These are phyloP conservation scores for Neurospora africana DNA, from an alignment of 495 filamentous ascomycete genomes.

Conservation along the genomic window DNA sequence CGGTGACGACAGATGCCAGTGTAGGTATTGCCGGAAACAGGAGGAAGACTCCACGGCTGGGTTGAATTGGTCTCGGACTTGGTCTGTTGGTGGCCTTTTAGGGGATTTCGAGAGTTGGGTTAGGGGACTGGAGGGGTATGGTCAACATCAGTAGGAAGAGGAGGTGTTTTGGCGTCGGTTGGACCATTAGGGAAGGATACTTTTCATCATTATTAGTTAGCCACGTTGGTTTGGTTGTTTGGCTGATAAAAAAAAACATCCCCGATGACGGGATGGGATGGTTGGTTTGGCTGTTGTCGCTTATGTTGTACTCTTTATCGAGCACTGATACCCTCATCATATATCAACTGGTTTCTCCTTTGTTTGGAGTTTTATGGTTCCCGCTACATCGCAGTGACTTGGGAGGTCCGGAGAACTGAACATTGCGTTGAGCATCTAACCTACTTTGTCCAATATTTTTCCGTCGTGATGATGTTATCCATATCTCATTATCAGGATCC, in stretches of 20 bases:
- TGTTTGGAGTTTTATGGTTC: background rate
- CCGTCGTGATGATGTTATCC: too few species aligned
- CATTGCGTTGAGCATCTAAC: too few species aligned
- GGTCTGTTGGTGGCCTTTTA: background rate
- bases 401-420: too few species aligned
- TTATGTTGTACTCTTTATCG: conserved; percentile 11
- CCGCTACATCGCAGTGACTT: background rate
- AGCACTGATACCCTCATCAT: conserved; percentile 14
- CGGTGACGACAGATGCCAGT: conserved; percentile 28
- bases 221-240: background rate
- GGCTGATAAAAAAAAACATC: background rate
- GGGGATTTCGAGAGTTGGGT: background rate
- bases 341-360: background rate
- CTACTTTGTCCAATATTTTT: too few species aligned
- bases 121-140: background rate
- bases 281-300: background rate
- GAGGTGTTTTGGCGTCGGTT: background rate
- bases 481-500: too few species aligned
- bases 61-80: conserved; percentile 6
- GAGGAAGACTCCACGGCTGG: conserved; percentile 43
- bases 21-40: conserved; percentile 23
- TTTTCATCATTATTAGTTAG: background rate
- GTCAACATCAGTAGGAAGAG: background rate
- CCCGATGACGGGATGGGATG: background rate
- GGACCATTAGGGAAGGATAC: background rate